Conservation (phyloP, 257 asterid species). For the Solanum piurae region DNA sequence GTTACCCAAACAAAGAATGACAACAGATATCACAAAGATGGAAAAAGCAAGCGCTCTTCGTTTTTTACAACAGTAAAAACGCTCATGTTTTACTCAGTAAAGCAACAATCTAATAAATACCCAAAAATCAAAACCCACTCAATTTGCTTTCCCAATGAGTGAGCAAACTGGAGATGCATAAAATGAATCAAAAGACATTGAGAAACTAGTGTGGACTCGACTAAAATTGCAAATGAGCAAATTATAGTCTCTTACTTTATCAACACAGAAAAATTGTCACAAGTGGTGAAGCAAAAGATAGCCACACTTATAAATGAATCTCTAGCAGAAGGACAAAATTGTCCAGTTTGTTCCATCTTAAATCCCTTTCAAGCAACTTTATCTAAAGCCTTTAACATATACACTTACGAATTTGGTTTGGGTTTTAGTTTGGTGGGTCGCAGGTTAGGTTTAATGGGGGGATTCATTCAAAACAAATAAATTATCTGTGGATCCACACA, state of each 20-base stretch:
- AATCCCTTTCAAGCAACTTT: not conserved
- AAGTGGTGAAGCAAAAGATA: not conserved
- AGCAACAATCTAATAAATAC: not conserved
- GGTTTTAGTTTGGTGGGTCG: not conserved
- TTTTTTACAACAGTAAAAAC: not conserved
- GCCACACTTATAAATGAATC: not conserved
- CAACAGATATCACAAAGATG: not conserved
- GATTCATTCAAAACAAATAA: not conserved
- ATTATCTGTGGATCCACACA: not conserved
- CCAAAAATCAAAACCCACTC: not conserved
- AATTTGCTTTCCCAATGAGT: not conserved
- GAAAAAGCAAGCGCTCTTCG: not conserved
- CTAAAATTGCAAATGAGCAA: not conserved
- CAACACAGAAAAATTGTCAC: not conserved
- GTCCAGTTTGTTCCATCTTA: not conserved
- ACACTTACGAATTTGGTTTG: not conserved
- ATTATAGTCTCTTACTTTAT: not conserved
- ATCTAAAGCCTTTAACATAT: not conserved
- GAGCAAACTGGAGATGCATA: not conserved
- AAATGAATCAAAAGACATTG: not conserved
- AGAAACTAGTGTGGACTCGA: not conserved
- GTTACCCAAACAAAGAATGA: not conserved
- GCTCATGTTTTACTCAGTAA: not conserved
- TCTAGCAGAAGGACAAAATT: not conserved
- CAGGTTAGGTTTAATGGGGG: not conserved